These are phyloP conservation scores for Colletotrichum brevisporum DNA, from an alignment of 2,329 filamentous ascomycete genomes.

Conservation along the genomic window DNA sequence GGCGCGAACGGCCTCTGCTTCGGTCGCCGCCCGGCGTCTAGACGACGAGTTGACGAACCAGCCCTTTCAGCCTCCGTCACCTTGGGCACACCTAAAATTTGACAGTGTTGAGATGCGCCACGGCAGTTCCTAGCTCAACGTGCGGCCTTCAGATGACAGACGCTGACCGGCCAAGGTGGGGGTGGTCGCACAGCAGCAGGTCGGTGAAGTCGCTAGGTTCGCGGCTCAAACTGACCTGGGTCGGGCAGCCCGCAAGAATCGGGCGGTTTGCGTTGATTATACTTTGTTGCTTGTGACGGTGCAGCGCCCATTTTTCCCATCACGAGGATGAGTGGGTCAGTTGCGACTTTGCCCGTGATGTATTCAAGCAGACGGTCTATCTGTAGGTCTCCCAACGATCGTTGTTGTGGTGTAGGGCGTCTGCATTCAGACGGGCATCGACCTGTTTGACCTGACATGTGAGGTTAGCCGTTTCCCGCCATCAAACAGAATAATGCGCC, in stretches of 20 bases:
- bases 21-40: conserved; percentile 31
- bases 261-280: conserved; percentile 3
- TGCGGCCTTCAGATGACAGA: conserved; percentile 7
- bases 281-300: conserved; percentile 7
- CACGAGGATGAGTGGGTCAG: background rate
- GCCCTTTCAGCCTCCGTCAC: conserved; percentile 32
- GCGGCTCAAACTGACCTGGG: conserved; percentile 40
- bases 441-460: too few relatives aligned
- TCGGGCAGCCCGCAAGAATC: background rate
- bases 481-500: too few relatives aligned
- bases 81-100: conserved; percentile 18
- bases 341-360: too few relatives aligned
- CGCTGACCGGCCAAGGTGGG: background rate
- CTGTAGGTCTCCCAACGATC: too few relatives aligned
- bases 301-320: conserved; percentile 16
- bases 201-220: conserved; percentile 33
- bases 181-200: conserved; percentile 21
- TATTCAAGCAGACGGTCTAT: too few relatives aligned
- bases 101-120: conserved; percentile 16
- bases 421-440: too few relatives aligned
- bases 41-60: conserved; percentile 22
- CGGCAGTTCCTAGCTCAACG: conserved; percentile 9
- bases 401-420: too few relatives aligned
- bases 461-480: too few relatives aligned
- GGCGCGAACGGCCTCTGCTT: conserved; percentile 35